A percentile compares a stretch with the other conserved stretches of the same genome.
Evolutionary conservation across 1,284 basidiomycete species (phyloP).

Genomic region (Pseudozyma pruni): DNA sequence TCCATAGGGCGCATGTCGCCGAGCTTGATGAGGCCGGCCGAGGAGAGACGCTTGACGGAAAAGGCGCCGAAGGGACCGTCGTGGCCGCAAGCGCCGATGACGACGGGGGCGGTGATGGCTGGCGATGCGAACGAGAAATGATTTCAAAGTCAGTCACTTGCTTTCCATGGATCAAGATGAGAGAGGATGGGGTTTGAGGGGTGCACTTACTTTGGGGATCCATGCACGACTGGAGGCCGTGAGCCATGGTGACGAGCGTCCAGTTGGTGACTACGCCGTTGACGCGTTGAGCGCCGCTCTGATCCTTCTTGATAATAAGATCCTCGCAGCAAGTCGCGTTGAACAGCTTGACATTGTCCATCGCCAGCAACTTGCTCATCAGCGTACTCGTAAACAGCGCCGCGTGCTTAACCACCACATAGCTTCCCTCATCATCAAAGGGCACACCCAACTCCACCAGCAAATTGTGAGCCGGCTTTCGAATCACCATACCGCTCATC

Average conservation of each 20-base stretch:
- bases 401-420: conserved; percentile 63
- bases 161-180: too few species aligned
- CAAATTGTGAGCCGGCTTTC: conserved; percentile 81
- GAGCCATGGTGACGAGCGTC: conserved; percentile 83
- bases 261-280: conserved; percentile 88
- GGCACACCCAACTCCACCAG: conserved; percentile 79
- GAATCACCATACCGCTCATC: conserved; percentile 86
- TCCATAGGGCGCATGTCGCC: conserved; percentile 77
- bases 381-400: conserved; percentile 79
- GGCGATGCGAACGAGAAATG: conserved; percentile 9
- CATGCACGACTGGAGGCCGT: conserved; percentile 78
- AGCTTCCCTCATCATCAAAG: conserved; percentile 83
- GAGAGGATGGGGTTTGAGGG: background rate
- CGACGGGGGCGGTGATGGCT: conserved; percentile 72
- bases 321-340: conserved; percentile 69
- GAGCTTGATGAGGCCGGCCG: conserved; percentile 78
- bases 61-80: conserved; percentile 88
- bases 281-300: conserved; percentile 73
- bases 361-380: conserved; percentile 76
- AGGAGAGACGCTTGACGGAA: conserved; percentile 82
- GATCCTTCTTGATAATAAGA: conserved; percentile 64
- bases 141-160: background rate
- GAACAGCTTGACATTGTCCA: conserved; percentile 75
- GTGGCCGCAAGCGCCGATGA: conserved; percentile 74
- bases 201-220: conserved; percentile 80